These are phyloP conservation scores for Penicillium steckii DNA, from an alignment of 495 filamentous ascomycete species.

Conservation along the genomic window DNA sequence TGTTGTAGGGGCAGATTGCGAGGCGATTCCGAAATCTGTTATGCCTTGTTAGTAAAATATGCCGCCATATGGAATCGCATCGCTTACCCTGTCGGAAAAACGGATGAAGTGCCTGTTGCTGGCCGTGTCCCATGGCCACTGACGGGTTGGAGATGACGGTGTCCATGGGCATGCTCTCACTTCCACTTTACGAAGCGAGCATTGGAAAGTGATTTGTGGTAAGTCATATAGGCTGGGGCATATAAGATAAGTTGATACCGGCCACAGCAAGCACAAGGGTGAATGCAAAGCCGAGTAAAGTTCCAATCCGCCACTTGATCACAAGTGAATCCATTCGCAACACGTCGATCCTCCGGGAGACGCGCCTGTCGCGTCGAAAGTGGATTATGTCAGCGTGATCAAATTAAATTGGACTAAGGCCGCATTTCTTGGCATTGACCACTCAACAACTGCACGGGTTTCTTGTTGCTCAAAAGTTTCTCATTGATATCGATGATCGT, in stretches of 20 bases:
- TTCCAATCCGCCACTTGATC: background rate
- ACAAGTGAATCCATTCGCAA: background rate
- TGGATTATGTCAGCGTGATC: constrained; percentile 23
- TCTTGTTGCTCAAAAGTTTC: too few relatives aligned
- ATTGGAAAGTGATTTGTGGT: background rate
- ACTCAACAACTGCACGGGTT: too few relatives aligned
- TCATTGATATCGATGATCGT: too few relatives aligned
- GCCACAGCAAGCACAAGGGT: background rate
- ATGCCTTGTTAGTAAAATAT: too few relatives aligned
- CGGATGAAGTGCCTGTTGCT: constrained; percentile 41
- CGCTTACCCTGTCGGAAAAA: constrained; percentile 42
- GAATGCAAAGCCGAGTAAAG: background rate
- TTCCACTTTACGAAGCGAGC: background rate
- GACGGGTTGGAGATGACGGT: constrained; percentile 21
- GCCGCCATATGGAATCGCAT: too few relatives aligned
- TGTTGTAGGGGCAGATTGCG: constrained; percentile 4
- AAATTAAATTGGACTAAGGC: background rate
- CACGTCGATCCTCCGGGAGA: constrained; percentile 30
- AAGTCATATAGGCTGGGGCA: background rate
- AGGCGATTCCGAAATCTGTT: constrained; percentile 24
- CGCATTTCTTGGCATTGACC: too few relatives aligned
- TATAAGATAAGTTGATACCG: background rate
- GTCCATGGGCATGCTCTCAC: constrained; percentile 20
- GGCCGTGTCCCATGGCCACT: constrained; percentile 43
- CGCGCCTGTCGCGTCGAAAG: constrained; percentile 25